Conservation (phyloP, 2,329 filamentous ascomycete genomes). For the Fusarium anthophilum region DNA sequence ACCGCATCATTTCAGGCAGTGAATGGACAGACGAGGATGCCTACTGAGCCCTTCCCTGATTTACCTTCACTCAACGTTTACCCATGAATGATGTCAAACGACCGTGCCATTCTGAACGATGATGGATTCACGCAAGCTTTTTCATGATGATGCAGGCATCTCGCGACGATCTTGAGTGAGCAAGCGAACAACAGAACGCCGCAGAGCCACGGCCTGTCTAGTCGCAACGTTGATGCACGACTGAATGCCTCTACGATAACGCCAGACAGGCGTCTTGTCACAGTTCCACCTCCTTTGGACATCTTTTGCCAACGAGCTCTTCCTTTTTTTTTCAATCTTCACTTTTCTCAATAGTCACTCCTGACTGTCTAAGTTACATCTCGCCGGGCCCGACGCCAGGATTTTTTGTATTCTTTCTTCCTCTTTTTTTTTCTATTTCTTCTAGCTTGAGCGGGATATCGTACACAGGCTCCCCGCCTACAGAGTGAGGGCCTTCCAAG, state of each 20-base stretch:
- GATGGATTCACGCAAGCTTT: conserved; percentile 42
- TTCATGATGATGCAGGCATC: conserved; percentile 45
- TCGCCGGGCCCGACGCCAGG: conserved; percentile 34
- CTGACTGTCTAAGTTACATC: conserved; percentile 27
- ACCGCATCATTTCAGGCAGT: conserved; percentile 69
- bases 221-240: conserved; percentile 26
- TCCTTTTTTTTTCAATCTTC: not conserved
- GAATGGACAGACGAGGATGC: conserved; percentile 75
- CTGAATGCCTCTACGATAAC: conserved; percentile 20
- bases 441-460: not conserved
- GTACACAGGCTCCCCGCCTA: conserved; percentile 3
- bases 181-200: conserved; percentile 25
- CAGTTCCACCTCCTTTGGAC: conserved; percentile 21
- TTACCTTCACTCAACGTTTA: not conserved
- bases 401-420: conserved; percentile 22
- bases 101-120: conserved; percentile 33
- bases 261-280: conserved; percentile 21
- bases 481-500: conserved; percentile 15
- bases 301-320: conserved; percentile 24
- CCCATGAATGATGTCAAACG: conserved; percentile 38
- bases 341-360: conserved; percentile 11
- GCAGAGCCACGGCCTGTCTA: conserved; percentile 14
- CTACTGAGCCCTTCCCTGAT: conserved; percentile 50
- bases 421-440: not conserved
- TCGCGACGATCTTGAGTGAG: conserved; percentile 40